Evolutionary conservation across 495 filamentous ascomycete genomes (phyloP), one percentile per base, ranked within the genome.

Genomic region (Hypoxylon lienhwacheense): DNA sequence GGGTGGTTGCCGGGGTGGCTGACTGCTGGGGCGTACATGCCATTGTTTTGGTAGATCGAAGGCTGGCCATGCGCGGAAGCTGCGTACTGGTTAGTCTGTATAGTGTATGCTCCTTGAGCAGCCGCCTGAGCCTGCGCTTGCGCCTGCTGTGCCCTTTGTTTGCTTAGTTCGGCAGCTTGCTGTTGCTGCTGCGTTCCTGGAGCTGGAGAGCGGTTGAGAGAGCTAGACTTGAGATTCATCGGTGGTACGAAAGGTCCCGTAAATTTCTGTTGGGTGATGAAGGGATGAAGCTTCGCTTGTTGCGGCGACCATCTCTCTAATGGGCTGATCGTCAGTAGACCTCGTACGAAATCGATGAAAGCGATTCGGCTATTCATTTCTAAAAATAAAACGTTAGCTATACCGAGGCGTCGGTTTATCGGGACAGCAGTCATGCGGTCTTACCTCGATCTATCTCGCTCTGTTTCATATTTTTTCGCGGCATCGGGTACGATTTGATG

Each of bases 321-420:
- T 1, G 95, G 95, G 66, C 96, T 97, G 70, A 97, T 96, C 26
- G 88, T 91, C 42, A 99, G 72, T 24, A 99, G 70, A 7, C 95
- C 95, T 57, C 92, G 86, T n/a, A 97, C 93, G 54, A 99, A 99
- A 68, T 99, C 95, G 61, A 97, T 99, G 64, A 99, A 99, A n/a
- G 95, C 89, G 45, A 92, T 81, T 41, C 95, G 86, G 64, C 97
- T 99, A 63, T 91, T 93, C 82, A 99, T 90, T 82, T 99, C 95
- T 99, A 64, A 15, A 31, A 29, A 34, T 22, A 40, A 28, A 6
- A n/a, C 14, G 47, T 37, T 44, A 67, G 62, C 46, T 7, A 1
- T 15, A 8, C 14, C 12, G 17, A 7, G 10, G 2, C 5, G 7
- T 34, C 19, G 2, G 21, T 5, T n/a, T 20, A 31, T 12, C 2